A percentile compares a stretch with the other conserved stretches of the same genome.
These are phyloP conservation scores for Tylopilus intermedius DNA, from an alignment of 768 basidiomycete genomes.

Conservation along the genomic window DNA sequence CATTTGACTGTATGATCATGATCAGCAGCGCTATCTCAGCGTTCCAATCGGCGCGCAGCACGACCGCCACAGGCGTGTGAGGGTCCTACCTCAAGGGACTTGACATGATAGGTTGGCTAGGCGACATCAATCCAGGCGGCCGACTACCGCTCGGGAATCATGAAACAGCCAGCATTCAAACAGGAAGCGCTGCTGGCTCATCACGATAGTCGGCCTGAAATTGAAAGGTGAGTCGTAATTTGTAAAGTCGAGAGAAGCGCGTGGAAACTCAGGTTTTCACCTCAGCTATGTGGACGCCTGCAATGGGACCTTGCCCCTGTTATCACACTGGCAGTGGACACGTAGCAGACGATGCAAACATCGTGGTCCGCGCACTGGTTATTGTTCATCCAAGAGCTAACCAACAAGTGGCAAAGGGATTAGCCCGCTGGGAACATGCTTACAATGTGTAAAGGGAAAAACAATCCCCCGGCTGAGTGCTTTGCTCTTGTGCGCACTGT, in stretches of 20 bases:
- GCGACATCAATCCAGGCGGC: constrained; percentile 2
- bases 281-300: not conserved
- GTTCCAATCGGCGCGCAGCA: constrained; percentile 10
- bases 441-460: constrained; percentile 1
- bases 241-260: not conserved
- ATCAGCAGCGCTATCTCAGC: constrained; percentile 9
- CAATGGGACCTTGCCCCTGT: too few relatives aligned
- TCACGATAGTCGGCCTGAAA: not conserved
- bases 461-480: constrained; percentile 14
- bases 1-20: not conserved
- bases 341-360: too few relatives aligned
- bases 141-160: constrained; percentile 1
- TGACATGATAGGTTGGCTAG: not conserved
- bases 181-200: not conserved
- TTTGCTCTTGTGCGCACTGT: constrained; percentile 9
- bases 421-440: constrained; percentile 11
- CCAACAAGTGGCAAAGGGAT: constrained; percentile 1
- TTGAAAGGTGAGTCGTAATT: not conserved
- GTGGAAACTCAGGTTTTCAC: not conserved
- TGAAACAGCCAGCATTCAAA: constrained; percentile 3
- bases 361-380: too few relatives aligned
- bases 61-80: not conserved
- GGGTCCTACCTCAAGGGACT: not conserved
- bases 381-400: not conserved
- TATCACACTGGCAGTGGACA: too few relatives aligned